Evolutionary conservation across 129 eudicot species (phyloP), one percentile per base, ranked within the genome.

Genomic region (Centrapalus pauciflorus): DNA sequence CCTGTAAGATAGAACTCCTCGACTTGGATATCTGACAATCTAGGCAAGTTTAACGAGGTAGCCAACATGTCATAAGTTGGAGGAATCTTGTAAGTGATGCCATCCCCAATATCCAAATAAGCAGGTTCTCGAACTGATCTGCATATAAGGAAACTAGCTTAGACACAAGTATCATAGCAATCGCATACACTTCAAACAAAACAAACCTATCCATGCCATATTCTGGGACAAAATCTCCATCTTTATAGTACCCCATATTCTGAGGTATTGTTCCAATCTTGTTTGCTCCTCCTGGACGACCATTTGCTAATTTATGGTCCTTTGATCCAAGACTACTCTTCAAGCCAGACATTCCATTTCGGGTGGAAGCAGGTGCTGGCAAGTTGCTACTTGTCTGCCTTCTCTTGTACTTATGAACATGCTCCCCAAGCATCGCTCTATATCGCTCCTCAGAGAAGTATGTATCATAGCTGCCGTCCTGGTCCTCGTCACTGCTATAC

Each of bases 381-480:
- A 85, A 76, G 14, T 80, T 55, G 76, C 78, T 82, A 69, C 66
- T 76, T 67, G 56, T 75, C 11, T 40, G 55, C 73, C 96, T 82
- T 85, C 96, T 88, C 75, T 80, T 93, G 73, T 86, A 88, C 81
- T 74, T 93, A 66, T 85, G 87, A 50, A 88, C 76, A 82, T 88
- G 98, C 64, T 93, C 96, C 50, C 96, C 95, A 46, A 93, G 95
- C 96, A 93, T 93, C 59, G 89, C 81, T 67, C 96, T 78, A 45
- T 93, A 93, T 64, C 74, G 81, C 68, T 86, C 98, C 74, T 93
- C 98, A 16, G 96, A 81, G 13, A 93, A 67, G 59, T 76, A 74
- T 3, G 79, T 58, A 61, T 75, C 72, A 23, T 78, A 73, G 66
- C 79, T 79, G 13, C 87, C 84, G 48, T 68, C 76, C 55, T 83